Evolutionary conservation across 495 filamentous ascomycete species (phyloP).

Genomic region (Clavariopsis aquatica): DNA sequence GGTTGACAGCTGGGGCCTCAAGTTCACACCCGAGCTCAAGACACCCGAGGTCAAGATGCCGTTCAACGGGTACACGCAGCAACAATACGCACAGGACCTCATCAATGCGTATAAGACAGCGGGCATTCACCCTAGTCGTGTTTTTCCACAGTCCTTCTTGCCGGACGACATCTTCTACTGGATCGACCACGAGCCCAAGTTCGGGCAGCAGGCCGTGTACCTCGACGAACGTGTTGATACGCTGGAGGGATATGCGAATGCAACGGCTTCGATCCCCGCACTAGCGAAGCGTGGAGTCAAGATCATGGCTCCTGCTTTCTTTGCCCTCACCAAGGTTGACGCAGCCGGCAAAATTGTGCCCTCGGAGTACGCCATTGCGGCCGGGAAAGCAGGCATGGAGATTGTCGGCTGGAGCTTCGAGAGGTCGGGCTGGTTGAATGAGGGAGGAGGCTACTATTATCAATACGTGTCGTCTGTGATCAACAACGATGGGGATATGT

Average conservation of each 20-base stretch:
- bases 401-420: slow-evolving; percentile 66
- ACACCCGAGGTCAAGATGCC: slow-evolving; percentile 61
- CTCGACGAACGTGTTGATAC: slow-evolving; percentile 59
- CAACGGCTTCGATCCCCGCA: slow-evolving; percentile 51
- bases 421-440: slow-evolving; percentile 55
- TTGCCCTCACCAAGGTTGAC: slow-evolving; percentile 39
- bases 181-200: slow-evolving; percentile 58
- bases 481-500: slow-evolving; percentile 61
- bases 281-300: slow-evolving; percentile 47
- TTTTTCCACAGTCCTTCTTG: slow-evolving; percentile 63
- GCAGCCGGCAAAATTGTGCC: slow-evolving; percentile 45
- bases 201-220: slow-evolving; percentile 59
- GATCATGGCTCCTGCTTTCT: slow-evolving; percentile 43
- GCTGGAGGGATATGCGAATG: slow-evolving; percentile 47
- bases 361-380: slow-evolving; percentile 46
- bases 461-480: slow-evolving; percentile 52
- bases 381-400: slow-evolving; percentile 56
- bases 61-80: slow-evolving; percentile 62
- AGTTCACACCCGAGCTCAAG: slow-evolving; percentile 66
- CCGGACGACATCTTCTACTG: slow-evolving; percentile 62
- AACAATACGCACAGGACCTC: slow-evolving; percentile 59
- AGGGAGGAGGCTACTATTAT: slow-evolving; percentile 59
- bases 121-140: slow-evolving; percentile 56
- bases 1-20: slow-evolving; percentile 52
- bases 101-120: slow-evolving; percentile 58